Conservation (phyloP, 805 yeast species). For the Ogataea populi-albae region DNA sequence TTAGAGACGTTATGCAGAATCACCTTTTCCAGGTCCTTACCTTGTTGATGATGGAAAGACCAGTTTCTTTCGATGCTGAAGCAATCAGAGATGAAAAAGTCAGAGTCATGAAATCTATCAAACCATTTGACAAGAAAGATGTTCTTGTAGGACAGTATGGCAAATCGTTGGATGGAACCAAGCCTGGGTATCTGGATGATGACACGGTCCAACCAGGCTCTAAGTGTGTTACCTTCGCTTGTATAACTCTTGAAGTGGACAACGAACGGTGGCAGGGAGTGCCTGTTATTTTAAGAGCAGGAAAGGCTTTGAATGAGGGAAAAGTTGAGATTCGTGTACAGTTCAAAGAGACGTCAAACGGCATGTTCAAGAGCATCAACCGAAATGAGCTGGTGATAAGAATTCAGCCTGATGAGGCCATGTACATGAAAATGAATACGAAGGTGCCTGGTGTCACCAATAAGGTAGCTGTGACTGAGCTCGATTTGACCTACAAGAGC, state of each 20-base stretch:
- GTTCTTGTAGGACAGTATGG: slow-evolving; percentile 85
- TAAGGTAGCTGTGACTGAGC: slow-evolving; percentile 79
- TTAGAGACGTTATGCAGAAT: slow-evolving; percentile 98
- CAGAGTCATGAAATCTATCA: slow-evolving; percentile 79
- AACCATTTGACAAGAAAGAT: slow-evolving; percentile 61
- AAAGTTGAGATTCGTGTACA: slow-evolving; percentile 95
- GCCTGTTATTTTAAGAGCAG: slow-evolving; percentile 93
- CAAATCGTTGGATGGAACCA: slow-evolving; percentile 78
- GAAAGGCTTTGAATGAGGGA: slow-evolving; percentile 93
- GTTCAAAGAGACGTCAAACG: slow-evolving; percentile 80
- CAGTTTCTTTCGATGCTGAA: slow-evolving; percentile 87
- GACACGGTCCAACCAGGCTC: slow-evolving; percentile 80
- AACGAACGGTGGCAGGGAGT: slow-evolving; percentile 99
- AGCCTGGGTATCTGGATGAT: slow-evolving; percentile 91
- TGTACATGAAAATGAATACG: slow-evolving; percentile 88
- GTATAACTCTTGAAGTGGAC: slow-evolving; percentile 69
- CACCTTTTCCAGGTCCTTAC: slow-evolving; percentile 92
- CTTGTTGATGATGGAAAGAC: slow-evolving; percentile 92
- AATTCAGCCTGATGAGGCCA: slow-evolving; percentile 92
- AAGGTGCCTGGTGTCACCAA: slow-evolving; percentile 91
- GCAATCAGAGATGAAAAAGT: slow-evolving; percentile 96
- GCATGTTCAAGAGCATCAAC: slow-evolving; percentile 76
- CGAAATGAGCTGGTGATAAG: slow-evolving; percentile 93
- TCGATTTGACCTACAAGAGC: slow-evolving; percentile 79
- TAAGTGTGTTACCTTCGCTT: slow-evolving; percentile 90